These are phyloP conservation scores for Tricholoma saponaceum DNA, from an alignment of 768 basidiomycete genomes.

Conservation along the genomic window DNA sequence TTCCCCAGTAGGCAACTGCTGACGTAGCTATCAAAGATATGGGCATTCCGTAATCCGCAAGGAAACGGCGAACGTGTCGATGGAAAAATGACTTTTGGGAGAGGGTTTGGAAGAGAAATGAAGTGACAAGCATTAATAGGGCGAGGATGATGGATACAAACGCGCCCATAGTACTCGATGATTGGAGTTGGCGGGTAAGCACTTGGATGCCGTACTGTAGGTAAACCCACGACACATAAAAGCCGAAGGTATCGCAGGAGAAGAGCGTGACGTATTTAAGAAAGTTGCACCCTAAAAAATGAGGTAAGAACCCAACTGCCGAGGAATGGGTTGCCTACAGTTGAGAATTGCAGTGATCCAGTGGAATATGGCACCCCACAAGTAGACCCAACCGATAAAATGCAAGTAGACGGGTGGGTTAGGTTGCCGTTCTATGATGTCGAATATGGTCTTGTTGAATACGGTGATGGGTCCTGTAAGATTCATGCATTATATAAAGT, in stretches of 20 bases:
- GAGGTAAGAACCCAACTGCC: background rate
- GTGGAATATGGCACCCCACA: constrained; percentile 85
- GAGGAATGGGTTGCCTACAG: constrained; percentile 38
- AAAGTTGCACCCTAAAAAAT: constrained; percentile 66
- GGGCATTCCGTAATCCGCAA: constrained; percentile 90
- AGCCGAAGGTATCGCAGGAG: constrained; percentile 90
- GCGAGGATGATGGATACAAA: constrained; percentile 71
- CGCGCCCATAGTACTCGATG: constrained; percentile 39
- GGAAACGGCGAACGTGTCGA: constrained; percentile 67
- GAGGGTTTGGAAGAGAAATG: constrained; percentile 69
- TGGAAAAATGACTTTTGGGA: constrained; percentile 67
- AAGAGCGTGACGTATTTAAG: constrained; percentile 86
- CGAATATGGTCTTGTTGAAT: constrained; percentile 85
- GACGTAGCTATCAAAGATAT: constrained; percentile 75
- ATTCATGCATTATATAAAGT: background rate
- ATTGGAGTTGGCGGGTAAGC: constrained; percentile 64
- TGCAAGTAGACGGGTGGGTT: constrained; percentile 75
- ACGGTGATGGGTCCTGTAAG: constrained; percentile 84
- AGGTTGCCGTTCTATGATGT: constrained; percentile 55
- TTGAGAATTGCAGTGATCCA: constrained; percentile 80
- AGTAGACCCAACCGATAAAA: constrained; percentile 90
- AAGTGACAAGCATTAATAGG: constrained; percentile 68
- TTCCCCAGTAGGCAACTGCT: constrained; percentile 84
- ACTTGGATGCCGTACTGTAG: constrained; percentile 89
- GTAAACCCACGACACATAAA: constrained; percentile 90